phyloP scores from a whole-genome alignment of 2,329 filamentous ascomycete species.

The Emmonsiellopsis sp. region DNA sequence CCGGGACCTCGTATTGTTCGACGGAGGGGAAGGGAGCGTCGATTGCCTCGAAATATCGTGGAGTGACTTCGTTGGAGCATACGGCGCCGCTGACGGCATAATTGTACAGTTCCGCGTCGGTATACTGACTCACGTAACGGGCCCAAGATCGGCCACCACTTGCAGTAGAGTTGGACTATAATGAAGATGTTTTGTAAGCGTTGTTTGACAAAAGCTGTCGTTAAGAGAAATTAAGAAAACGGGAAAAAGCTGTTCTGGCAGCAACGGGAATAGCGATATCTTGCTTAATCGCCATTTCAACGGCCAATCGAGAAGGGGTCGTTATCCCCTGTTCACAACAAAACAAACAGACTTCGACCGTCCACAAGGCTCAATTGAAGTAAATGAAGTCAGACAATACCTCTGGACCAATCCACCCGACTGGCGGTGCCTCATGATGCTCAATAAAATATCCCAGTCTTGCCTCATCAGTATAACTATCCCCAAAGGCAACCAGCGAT shows the following conservation, averaged over 20 bases:
- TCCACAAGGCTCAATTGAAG: neutral
- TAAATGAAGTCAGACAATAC: conserved; percentile 19
- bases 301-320: no score
- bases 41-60: conserved; percentile 45
- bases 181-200: neutral
- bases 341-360: neutral
- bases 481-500: conserved; percentile 61
- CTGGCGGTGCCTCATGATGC: conserved; percentile 52
- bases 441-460: conserved; percentile 54
- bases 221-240: neutral
- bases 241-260: neutral
- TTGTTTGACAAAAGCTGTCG: neutral
- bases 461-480: conserved; percentile 68
- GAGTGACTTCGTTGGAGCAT: conserved; percentile 60
- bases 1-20: conserved; percentile 50
- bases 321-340: neutral
- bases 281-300: no score
- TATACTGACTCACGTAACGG: conserved; percentile 54
- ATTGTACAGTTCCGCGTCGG: conserved; percentile 46
- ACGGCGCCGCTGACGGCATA: conserved; percentile 67
- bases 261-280: no score
- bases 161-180: conserved; percentile 43
- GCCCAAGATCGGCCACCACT: conserved; percentile 62
- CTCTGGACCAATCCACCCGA: conserved; percentile 46
- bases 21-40: conserved; percentile 53